Evolutionary conservation across 768 basidiomycete genomes (phyloP).

Genomic region (Hirschioporus abietinus): DNA sequence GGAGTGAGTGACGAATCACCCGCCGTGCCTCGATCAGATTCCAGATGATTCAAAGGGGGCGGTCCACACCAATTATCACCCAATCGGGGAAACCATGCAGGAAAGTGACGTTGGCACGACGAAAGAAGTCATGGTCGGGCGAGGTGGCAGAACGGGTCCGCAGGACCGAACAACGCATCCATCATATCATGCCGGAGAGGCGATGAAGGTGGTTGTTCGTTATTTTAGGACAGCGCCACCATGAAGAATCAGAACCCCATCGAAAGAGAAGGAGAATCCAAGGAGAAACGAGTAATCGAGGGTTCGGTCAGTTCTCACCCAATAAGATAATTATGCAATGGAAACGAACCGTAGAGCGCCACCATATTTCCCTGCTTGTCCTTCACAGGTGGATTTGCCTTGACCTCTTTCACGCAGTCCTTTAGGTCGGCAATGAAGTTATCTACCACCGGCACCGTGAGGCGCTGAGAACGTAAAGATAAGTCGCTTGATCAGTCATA

Average conservation of each 20-base stretch:
- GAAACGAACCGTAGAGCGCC: constrained; percentile 71
- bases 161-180: not conserved
- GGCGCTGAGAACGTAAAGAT: constrained; percentile 39
- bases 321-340: not conserved
- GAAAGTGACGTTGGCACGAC: not conserved
- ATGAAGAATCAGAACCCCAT: not conserved
- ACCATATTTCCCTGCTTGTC: constrained; percentile 70
- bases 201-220: not conserved
- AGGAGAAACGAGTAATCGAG: not conserved
- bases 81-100: not conserved
- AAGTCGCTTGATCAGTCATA: not conserved
- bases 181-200: not conserved
- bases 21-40: not conserved
- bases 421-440: constrained; percentile 82
- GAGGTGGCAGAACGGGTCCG: not conserved
- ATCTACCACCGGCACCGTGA: constrained; percentile 75
- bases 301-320: not conserved
- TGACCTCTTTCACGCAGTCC: constrained; percentile 68
- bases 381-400: constrained; percentile 54
- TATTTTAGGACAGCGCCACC: not conserved
- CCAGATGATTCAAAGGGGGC: not conserved
- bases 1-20: not conserved
- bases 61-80: not conserved
- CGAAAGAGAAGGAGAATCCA: not conserved
- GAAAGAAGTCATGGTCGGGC: not conserved